Base-by-base conservation (phyloP, 2,329 filamentous ascomycete genomes). In the Raffaelea ambrosiae region DNA sequence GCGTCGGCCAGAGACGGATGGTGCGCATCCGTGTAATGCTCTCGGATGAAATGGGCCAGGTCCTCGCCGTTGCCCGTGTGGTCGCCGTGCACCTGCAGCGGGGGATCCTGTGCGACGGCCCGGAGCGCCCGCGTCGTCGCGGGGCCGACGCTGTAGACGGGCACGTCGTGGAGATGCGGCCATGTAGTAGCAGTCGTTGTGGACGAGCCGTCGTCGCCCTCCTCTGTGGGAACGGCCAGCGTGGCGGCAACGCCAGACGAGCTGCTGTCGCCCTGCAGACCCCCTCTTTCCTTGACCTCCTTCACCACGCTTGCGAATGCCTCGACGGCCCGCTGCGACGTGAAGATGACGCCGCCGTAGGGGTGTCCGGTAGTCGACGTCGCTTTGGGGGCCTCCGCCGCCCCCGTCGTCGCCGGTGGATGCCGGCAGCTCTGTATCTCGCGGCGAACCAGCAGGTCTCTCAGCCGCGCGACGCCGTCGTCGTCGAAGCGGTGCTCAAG, bases 31-130 rank as follows among this genome's bases (percentile, higher is more conserved):
- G 26, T 29, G 60, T 95, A 95, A 61, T 95, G 85, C 3, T 81
- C 67, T 5, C 95, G 71, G 47, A 98, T 96, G 59, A 83, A 85
- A 5, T 74, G 67, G 0, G 89, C 84, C 23, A 98, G 75, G 2
- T 77, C 79, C 54, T 91, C 87, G 26, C 91, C 93, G 55, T 84
- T 95, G 13, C 93, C 93, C 0, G 86, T 86, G 50, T 94, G 82
- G 53, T 84, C 79, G 42, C 91, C 93, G 50, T 87, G 76, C 29
- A 96, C 77, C 42, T 79, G 69, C 58, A 84, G 61, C 38, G 70
- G 60, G 44, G 80, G 67, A 48, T 65, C 55, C 61, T 74, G 69
- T 5, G 63, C 58, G 9, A 82, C 66, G 5, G 76, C 77, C 63
- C 60, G 66, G 33, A 98, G 72, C 4, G 88, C 85, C 44, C 86